These are phyloP conservation scores for Metschnikowia lunata DNA, from an alignment of 805 yeast genomes.

Conservation along the genomic window DNA sequence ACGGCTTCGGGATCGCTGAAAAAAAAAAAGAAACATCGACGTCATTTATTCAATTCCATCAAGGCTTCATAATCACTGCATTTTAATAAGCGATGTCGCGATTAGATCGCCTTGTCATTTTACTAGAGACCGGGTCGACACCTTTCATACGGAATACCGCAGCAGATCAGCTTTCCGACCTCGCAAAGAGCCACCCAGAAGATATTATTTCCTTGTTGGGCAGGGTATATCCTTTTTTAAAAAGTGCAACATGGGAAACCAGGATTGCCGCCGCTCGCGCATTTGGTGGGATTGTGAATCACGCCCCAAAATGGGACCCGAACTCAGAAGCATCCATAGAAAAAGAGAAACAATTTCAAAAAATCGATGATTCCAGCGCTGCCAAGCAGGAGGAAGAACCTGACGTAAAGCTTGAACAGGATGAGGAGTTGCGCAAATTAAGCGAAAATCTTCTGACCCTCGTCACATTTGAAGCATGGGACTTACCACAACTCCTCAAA, in stretches of 20 bases:
- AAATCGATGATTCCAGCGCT: conserved; percentile 16
- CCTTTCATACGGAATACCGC: conserved; percentile 92
- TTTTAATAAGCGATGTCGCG: conserved; percentile 34
- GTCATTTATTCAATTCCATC: too few relatives aligned
- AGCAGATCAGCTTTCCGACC: conserved; percentile 92
- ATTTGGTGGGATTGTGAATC: conserved; percentile 83
- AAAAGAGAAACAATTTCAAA: conserved; percentile 18
- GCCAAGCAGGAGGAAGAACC: conserved; percentile 25
- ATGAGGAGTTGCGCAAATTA: conserved; percentile 38
- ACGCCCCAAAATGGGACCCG: conserved; percentile 83
- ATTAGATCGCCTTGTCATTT: conserved; percentile 52
- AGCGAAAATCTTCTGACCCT: conserved; percentile 40
- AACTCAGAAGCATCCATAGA: conserved; percentile 40
- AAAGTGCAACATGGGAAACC: conserved; percentile 90
- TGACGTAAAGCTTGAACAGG: conserved; percentile 36
- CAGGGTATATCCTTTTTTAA: conserved; percentile 84
- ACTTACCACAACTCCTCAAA: conserved; percentile 43
- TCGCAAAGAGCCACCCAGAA: conserved; percentile 93
- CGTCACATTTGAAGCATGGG: conserved; percentile 48
- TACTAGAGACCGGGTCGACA: conserved; percentile 91
- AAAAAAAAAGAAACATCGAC: too few relatives aligned
- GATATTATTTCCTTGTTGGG: conserved; percentile 79
- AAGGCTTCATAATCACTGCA: too few relatives aligned
- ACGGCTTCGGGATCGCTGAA: too few relatives aligned
- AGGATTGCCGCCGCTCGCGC: conserved; percentile 93